Percentiles rank a stretch among this genome's conserved stretches.
Conservation (phyloP, 768 basidiomycete genomes). For the Phlegmacium glaucopus region DNA sequence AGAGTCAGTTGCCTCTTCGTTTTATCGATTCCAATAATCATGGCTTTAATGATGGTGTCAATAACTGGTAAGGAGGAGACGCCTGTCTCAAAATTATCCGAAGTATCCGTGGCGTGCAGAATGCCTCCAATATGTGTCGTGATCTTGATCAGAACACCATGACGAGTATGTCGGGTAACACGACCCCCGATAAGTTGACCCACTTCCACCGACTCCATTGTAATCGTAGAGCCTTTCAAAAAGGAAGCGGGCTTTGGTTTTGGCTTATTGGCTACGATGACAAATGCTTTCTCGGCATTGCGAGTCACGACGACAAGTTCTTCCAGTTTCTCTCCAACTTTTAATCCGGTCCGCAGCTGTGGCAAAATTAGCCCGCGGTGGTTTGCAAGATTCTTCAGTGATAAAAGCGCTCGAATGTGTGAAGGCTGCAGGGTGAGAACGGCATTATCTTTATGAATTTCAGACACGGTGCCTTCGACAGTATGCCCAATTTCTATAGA, state of each 20-base stretch:
- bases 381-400: constrained; percentile 84
- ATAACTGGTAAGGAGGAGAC: constrained; percentile 50
- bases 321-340: constrained; percentile 65
- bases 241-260: constrained; percentile 48
- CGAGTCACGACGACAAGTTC: constrained; percentile 88
- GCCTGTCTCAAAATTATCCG: constrained; percentile 72
- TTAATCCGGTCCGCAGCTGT: constrained; percentile 60
- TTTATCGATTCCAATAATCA: constrained; percentile 67
- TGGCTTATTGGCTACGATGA: constrained; percentile 77
- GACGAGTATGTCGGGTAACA: constrained; percentile 68
- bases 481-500: constrained; percentile 74
- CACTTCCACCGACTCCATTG: constrained; percentile 60
- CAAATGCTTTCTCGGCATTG: constrained; percentile 80
- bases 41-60: constrained; percentile 66
- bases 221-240: constrained; percentile 45
- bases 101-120: constrained; percentile 76
- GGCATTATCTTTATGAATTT: constrained; percentile 84
- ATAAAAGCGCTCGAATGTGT: constrained; percentile 75
- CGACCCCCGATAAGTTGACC: constrained; percentile 81
- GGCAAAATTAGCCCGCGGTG: constrained; percentile 62
- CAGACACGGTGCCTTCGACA: constrained; percentile 66
- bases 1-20: constrained; percentile 68
- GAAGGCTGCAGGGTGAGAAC: constrained; percentile 71
- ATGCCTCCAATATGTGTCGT: constrained; percentile 67
- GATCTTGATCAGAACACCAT: constrained; percentile 78